Evolutionary conservation across 148 eudicot species (phyloP).

Genomic region (Persicaria tinctoria): DNA sequence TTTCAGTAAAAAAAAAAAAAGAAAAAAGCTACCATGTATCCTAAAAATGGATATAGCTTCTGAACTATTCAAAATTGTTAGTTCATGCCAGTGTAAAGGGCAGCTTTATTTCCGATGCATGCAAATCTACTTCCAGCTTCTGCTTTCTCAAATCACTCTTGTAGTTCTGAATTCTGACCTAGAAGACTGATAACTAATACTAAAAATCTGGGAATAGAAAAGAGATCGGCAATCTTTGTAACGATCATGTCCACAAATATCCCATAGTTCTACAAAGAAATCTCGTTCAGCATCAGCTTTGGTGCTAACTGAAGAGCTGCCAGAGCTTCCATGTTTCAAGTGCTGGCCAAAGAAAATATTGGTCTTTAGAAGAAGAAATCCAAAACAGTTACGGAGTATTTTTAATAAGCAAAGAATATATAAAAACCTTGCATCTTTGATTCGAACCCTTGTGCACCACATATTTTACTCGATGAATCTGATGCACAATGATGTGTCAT

Average conservation of each 20-base stretch:
- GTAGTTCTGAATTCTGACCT: neutral
- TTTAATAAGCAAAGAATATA: no score
- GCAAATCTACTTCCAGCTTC: neutral
- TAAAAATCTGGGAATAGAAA: conserved; percentile 61
- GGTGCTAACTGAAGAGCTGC: conserved; percentile 62
- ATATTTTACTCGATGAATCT: no score
- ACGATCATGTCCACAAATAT: conserved; percentile 82
- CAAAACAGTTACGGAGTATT: neutral
- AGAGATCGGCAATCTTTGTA: conserved; percentile 81
- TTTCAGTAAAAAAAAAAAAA: no score
- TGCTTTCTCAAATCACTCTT: conserved; percentile 5
- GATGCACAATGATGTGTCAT: no score
- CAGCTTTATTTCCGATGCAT: neutral
- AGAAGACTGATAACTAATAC: neutral
- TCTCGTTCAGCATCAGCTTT: conserved; percentile 66
- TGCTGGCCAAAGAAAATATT: conserved; percentile 33
- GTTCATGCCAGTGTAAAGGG: neutral
- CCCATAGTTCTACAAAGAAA: conserved; percentile 90
- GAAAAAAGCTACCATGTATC: neutral
- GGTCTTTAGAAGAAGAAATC: neutral
- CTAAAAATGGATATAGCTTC: neutral
- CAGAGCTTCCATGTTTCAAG: conserved; percentile 50
- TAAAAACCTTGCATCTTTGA: no score
- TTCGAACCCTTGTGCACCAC: no score
- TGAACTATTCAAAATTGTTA: neutral